Base-by-base conservation (phyloP, 2,329 filamentous ascomycete genomes). In the Xylaria sp. region DNA sequence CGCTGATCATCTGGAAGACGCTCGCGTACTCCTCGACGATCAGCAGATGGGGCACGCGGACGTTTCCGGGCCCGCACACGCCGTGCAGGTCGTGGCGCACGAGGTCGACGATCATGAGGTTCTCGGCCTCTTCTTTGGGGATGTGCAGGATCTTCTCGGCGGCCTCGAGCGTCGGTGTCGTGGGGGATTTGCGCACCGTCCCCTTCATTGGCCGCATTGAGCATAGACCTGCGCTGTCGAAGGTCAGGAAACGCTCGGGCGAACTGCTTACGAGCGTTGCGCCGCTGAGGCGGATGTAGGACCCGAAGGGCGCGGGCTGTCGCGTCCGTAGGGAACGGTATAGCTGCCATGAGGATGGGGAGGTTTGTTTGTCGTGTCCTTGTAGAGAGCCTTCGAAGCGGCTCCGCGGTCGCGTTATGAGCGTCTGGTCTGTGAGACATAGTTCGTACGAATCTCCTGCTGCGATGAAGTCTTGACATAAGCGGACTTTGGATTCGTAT, bases 81-180 rank as follows among this genome's bases (percentile, higher is more conserved):
- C 90, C 89, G 79, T 97, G 92, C 13, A 98, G 83, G 78, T 98
- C 95, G 76, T 98, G 95, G 0, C 95, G 88, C n/a, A 97, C 96
- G 0, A 98, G 85, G 78, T 98, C 95, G 2, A 97, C 94, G 74
- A 98, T 97, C 96, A 98, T 98, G 28, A 98, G 86, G 76, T 98
- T 98, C 82, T 98, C 95, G 0, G 95, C 95, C 74, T 93, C 90
- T 79, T 98, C 96, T 78, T 98, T 98, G 25, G 92, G 91, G 0
- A 93, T 87, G 65, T 91, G 88, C 15, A 97, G 86, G 45, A 97
- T 87, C 32, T 83, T 81, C 68, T 90, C 89, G 0, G 95, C 94
- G 74, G 92, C 86, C 5, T 85, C 86, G n/a, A 91, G 83, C 0
- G 91, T 96, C 43, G 91, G 78, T 0, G 86, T 89, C 1, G 83